phyloP scores from a whole-genome alignment of 1,284 basidiomycete species.

The Ganoderma lucidum region DNA sequence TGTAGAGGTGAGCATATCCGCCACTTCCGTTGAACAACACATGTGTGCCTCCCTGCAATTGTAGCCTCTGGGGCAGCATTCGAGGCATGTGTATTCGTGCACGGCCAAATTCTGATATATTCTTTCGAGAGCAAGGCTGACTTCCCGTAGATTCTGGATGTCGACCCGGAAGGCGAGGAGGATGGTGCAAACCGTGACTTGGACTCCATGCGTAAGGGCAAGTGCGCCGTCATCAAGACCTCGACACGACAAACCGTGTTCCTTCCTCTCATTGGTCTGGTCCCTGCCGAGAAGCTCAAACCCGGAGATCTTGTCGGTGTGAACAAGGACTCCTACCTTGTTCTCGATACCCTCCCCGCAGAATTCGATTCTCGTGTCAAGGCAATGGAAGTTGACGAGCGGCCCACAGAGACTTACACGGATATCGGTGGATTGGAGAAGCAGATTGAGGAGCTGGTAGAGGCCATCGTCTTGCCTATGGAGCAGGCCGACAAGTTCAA shows the following conservation, averaged over 20 bases:
- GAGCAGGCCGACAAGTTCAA: conserved; percentile 86
- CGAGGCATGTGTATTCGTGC: not conserved
- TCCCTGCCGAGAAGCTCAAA: conserved; percentile 88
- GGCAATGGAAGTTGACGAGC: conserved; percentile 94
- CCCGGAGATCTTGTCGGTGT: conserved; percentile 98
- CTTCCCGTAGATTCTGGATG: conserved; percentile 84
- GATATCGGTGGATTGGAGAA: conserved; percentile 85
- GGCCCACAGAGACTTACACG: conserved; percentile 81
- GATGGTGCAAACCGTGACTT: conserved; percentile 67
- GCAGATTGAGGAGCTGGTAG: conserved; percentile 84
- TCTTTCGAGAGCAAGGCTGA: conserved; percentile 5
- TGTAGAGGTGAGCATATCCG: conserved; percentile 74
- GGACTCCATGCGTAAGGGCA: conserved; percentile 94
- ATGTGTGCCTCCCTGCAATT: not conserved
- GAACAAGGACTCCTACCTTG: conserved; percentile 99
- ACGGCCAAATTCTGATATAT: not conserved
- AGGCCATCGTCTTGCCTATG: conserved; percentile 85
- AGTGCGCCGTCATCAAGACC: conserved; percentile 99
- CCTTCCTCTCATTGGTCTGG: conserved; percentile 96
- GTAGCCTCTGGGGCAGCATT: not conserved
- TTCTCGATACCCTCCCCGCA: conserved; percentile 87
- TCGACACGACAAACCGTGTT: conserved; percentile 98
- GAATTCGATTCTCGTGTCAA: conserved; percentile 85
- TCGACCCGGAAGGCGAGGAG: conserved; percentile 83
- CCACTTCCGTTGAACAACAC: not conserved